Percentiles rank a stretch among this genome's conserved stretches.
Evolutionary conservation across 441 rosid species (phyloP).

Genomic region (Cnidoscolus chayamansa): DNA sequence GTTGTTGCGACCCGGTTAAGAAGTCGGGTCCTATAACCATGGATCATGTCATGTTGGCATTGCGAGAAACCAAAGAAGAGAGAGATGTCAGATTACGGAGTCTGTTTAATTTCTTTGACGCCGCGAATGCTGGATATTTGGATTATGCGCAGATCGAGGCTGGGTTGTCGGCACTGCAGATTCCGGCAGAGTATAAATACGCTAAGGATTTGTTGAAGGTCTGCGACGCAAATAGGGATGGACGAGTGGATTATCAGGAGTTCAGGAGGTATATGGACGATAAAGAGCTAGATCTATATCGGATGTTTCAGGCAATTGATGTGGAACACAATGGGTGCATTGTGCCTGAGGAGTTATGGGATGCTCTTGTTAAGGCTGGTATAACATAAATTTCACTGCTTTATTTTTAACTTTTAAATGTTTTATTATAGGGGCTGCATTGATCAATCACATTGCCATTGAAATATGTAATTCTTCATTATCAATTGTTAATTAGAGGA

Average conservation of each 20-base stretch:
- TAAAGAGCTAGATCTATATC: conserved; percentile 90
- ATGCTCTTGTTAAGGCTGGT: conserved; percentile 93
- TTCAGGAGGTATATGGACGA: conserved; percentile 88
- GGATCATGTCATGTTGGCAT: conserved; percentile 85
- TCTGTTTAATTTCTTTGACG: conserved; percentile 75
- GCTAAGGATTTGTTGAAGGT: conserved; percentile 83
- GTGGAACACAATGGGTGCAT: conserved; percentile 94
- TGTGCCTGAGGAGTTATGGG: conserved; percentile 92
- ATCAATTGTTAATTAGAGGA: not conserved
- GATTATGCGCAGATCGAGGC: conserved; percentile 80
- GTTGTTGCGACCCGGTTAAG: conserved; percentile 46
- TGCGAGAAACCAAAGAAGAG: conserved; percentile 80
- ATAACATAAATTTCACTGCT: conserved; percentile 28
- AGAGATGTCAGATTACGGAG: conserved; percentile 73
- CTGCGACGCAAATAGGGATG: conserved; percentile 83
- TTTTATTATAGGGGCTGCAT: not conserved
- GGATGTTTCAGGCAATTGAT: conserved; percentile 89
- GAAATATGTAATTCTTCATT: not conserved
- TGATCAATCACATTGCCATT: conserved; percentile 9
- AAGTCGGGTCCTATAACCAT: conserved; percentile 61
- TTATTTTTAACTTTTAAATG: not conserved
- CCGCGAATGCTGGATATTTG: conserved; percentile 57
- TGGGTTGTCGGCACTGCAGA: conserved; percentile 76
- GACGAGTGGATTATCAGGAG: conserved; percentile 79
- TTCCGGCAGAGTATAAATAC: conserved; percentile 79